Base-by-base conservation (phyloP, 768 basidiomycete genomes). In the Collybia nuda region DNA sequence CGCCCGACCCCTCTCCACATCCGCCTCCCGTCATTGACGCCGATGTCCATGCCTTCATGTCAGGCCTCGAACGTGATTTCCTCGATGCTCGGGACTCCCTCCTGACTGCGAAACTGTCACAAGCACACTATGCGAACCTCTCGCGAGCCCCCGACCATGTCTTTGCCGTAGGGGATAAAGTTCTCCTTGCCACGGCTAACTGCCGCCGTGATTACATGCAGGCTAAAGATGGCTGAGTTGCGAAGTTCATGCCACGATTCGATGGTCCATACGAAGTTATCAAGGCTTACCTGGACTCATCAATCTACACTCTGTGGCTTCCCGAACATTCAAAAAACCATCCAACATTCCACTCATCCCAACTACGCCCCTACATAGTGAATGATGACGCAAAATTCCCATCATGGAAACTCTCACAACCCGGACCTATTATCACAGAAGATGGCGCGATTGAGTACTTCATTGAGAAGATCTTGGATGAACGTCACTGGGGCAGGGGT, bases 191-290 rank as follows among this genome's bases (percentile, higher is more conserved):
- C 1, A 72, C 66, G 0, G 44, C 56, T 1, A 42, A 71, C 22
- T 50, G 58, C 0, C 15, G 56, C 0, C 44, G 47, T 4, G 51
- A 65, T 1, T 73, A 65, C 45, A 58, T 57, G 23, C 21, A 50
- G 0, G 40, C 35, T 6, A 61, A 60, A 1, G 55, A 59, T 2
- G 56, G 58, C 3, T 57, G 61, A 0, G 64, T 65, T 0, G 68
- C 70, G 0, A 76, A 77, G 38, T 74, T 74, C 41, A 69, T 77
- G 62, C 67, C 67, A 0, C 49, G 60, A 0, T 70, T 42, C 14
- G 65, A 76, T 44, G 59, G 70, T 0, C 68, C 64, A 0, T 70
- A 60, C 48, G 21, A 0, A 0, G 48, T 75, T 6, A 49, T 49
- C 0, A 46, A 49, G 0, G 58, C 64, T 0, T 44, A 61, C 32